Conservation (phyloP, 2,329 filamentous ascomycete genomes). For the Colletotrichum sp. region DNA sequence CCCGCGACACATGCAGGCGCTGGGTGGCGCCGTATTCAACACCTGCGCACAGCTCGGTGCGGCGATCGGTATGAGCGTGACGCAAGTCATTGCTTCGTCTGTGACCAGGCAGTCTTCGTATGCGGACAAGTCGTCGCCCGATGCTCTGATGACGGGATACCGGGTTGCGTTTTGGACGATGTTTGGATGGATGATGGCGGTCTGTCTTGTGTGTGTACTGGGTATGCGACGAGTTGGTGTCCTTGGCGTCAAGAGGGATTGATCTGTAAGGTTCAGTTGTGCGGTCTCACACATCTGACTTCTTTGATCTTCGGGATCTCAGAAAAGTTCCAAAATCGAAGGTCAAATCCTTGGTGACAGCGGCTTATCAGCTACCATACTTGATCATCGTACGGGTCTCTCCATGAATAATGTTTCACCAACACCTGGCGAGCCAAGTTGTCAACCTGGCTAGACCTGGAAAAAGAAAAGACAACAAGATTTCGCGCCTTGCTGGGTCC, state of each 20-base stretch:
- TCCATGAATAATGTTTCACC: too few species aligned
- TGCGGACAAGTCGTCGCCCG: not conserved
- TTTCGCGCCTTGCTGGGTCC: too few species aligned
- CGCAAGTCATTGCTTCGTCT: slow-evolving; percentile 46
- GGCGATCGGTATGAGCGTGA: slow-evolving; percentile 53
- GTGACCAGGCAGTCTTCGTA: not conserved
- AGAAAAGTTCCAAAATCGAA: not conserved
- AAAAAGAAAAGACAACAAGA: too few species aligned
- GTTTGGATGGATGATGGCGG: slow-evolving; percentile 49
- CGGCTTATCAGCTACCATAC: rapidly evolving
- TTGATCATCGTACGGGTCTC: rapidly evolving
- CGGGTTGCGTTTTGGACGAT: slow-evolving; percentile 55
- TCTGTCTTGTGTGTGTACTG: not conserved
- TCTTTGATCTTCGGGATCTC: too few species aligned
- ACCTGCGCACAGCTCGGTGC: slow-evolving; percentile 62
- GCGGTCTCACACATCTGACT: too few species aligned
- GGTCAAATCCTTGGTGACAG: rapidly evolving
- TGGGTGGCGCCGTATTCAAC: slow-evolving; percentile 66
- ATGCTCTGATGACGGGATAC: slow-evolving; percentile 52
- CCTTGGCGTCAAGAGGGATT: not conserved
- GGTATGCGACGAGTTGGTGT: not conserved
- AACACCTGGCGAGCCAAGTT: too few species aligned
- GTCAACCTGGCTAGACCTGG: rapidly evolving
- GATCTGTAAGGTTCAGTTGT: not conserved
- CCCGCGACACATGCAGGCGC: slow-evolving; percentile 55